Base-by-base conservation (phyloP, 331 rosid species). In the Arachis monticola region DNA sequence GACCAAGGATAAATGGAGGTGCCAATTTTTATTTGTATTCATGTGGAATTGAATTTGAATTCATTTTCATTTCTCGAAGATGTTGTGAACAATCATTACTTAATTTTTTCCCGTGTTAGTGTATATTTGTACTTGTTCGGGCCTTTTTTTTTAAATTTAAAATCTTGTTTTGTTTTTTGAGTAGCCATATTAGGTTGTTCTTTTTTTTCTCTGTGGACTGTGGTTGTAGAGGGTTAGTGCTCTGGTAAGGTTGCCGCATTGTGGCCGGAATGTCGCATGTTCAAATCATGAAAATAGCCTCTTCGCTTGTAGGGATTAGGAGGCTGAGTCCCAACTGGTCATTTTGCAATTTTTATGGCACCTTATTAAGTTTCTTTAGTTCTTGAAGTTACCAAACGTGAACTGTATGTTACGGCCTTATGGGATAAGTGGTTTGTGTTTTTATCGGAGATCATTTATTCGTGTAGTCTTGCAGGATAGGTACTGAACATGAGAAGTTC, bases 401-500 rank as follows among this genome's bases (percentile, higher is more conserved):
- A 55, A 63, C 40, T 5, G 42, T 50, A 40, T 68, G 50, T 63
- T 63, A 32, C 38, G 0, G 38, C 38, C 38, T 32, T 32, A 11
- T n/a, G 51, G 58, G 51, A 41, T 31, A n/a, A 35, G 47, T 77
- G 44, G 52, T 47, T 76, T 59, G 59, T 63, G 17, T 50, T 13
- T 65, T 45, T 73, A 5, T 51, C 45, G 42, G 60, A 57, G 64
- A 61, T 81, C 10, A 77, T 55, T 65, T 77, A 27, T 59, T 77
- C 62, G 14, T 7, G 41, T 78, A 74, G 53, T 73, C 76, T 82
- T 78, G 75, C 95, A 95, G 99, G 88, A 92, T 95, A 76, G 99
- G 99, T 72, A 95, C 99, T 72, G 99, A 95, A 78, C 99, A 95
- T 27, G 99, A 95, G 91, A 95, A 95, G 90, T 95, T 95, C 79